Conservation (phyloP, 495 filamentous ascomycete species). For the Tuber borchii region DNA sequence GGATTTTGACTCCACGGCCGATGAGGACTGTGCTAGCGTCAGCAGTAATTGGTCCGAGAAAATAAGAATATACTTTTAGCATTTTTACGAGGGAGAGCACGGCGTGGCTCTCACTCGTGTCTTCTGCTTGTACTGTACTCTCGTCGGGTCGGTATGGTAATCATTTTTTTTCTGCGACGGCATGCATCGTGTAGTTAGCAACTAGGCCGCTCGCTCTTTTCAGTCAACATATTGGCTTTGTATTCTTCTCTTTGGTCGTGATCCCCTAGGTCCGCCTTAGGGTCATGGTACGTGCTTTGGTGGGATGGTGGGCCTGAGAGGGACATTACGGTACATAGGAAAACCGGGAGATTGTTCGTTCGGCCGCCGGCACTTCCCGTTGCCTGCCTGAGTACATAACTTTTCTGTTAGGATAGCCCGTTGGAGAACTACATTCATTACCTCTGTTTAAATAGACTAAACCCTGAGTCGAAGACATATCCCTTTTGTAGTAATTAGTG, state of each 20-base stretch:
- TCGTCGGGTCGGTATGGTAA: background rate
- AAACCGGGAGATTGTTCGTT: background rate
- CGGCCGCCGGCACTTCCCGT: background rate
- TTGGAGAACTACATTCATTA: background rate
- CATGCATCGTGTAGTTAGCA: background rate
- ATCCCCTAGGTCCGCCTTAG: background rate
- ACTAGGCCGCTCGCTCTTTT: too few species aligned
- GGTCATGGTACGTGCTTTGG: background rate
- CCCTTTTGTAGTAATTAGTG: too few species aligned
- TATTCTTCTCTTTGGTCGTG: background rate
- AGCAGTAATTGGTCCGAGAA: too few species aligned
- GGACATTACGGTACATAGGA: background rate
- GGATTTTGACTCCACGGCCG: too few species aligned
- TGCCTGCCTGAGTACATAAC: background rate
- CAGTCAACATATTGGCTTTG: background rate
- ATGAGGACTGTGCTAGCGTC: too few species aligned
- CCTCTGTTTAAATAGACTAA: background rate
- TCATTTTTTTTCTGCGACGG: background rate
- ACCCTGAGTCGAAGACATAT: background rate
- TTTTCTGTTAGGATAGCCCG: background rate
- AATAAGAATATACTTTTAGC: too few species aligned
- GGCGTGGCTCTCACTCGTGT: too few species aligned
- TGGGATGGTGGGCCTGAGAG: background rate
- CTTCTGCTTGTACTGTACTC: background rate
- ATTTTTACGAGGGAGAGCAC: too few species aligned